Conservation (phyloP, 768 basidiomycete genomes). For the Mycena leptocephala region DNA sequence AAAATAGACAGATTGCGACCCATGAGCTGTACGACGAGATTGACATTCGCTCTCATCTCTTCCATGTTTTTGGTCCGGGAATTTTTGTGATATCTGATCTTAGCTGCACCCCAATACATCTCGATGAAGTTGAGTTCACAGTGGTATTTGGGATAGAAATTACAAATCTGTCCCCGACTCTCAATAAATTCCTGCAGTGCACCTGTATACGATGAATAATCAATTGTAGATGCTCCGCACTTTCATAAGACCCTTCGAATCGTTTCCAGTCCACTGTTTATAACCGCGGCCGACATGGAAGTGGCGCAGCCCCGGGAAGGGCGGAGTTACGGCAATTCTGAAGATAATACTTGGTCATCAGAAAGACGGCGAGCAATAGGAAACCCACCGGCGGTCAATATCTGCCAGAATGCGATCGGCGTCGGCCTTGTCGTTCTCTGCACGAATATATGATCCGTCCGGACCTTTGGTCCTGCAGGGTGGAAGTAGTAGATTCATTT, state of each 20-base stretch:
- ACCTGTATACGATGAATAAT: not conserved
- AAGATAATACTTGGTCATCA: not conserved
- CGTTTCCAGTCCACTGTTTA: slow-evolving; percentile 39
- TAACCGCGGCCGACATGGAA: slow-evolving; percentile 31
- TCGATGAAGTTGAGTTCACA: no score
- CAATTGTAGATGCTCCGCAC: slow-evolving; percentile 17
- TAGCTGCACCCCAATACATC: no score
- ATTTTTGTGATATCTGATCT: no score
- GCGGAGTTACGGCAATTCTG: slow-evolving; percentile 31
- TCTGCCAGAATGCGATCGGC: not conserved
- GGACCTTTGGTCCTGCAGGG: not conserved
- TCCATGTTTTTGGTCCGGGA: no score
- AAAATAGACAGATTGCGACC: no score
- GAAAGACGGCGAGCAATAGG: not conserved
- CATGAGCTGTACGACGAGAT: no score
- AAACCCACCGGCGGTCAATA: not conserved
- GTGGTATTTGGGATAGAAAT: no score
- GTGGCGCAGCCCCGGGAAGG: slow-evolving; percentile 32
- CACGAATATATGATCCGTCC: not conserved
- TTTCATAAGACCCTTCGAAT: slow-evolving; percentile 49
- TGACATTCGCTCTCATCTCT: no score
- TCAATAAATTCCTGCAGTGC: no score
- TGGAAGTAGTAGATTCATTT: not conserved
- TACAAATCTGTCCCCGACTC: no score
- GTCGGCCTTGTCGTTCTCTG: not conserved